Conservation (phyloP, 805 yeast species). For the Starmerella lactis-condensi region DNA sequence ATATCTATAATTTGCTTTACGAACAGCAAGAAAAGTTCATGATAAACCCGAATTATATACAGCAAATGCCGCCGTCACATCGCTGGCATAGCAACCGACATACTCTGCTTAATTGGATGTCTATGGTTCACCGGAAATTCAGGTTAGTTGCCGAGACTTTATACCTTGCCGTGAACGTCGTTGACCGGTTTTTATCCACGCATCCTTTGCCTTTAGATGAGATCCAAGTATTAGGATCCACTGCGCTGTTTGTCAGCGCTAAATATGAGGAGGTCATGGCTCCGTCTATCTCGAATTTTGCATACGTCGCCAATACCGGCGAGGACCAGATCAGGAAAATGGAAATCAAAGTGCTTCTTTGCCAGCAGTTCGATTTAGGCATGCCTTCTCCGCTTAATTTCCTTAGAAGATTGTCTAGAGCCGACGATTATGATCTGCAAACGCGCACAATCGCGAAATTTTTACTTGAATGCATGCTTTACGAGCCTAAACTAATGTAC, state of each 20-base stretch:
- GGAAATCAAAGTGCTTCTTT: slow-evolving; percentile 58
- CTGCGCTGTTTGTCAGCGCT: slow-evolving; percentile 70
- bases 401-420: slow-evolving; percentile 70
- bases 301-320: slow-evolving; percentile 75
- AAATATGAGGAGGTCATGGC: slow-evolving; percentile 84
- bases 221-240: slow-evolving; percentile 70
- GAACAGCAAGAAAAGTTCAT: slow-evolving; percentile 53
- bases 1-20: slow-evolving; percentile 64
- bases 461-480: slow-evolving; percentile 54
- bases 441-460: slow-evolving; percentile 75
- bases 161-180: slow-evolving; percentile 59
- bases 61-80: slow-evolving; percentile 44
- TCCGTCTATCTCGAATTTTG: slow-evolving; percentile 70
- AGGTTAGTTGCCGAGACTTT: slow-evolving; percentile 72
- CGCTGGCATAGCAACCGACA: slow-evolving; percentile 55
- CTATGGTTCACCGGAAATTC: slow-evolving; percentile 71
- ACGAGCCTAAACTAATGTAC: slow-evolving; percentile 59
- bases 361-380: slow-evolving; percentile 53
- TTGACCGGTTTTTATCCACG: slow-evolving; percentile 70
- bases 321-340: slow-evolving; percentile 57
- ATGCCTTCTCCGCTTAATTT: slow-evolving; percentile 86
- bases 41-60: slow-evolving; percentile 40
- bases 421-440: slow-evolving; percentile 73
- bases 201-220: slow-evolving; percentile 57
- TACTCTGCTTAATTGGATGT: slow-evolving; percentile 82